Evolutionary conservation across 352 stramenopile genomes (phyloP), one percentile per base, ranked within the genome.

Genomic region (Globisporangium okanoganense): DNA sequence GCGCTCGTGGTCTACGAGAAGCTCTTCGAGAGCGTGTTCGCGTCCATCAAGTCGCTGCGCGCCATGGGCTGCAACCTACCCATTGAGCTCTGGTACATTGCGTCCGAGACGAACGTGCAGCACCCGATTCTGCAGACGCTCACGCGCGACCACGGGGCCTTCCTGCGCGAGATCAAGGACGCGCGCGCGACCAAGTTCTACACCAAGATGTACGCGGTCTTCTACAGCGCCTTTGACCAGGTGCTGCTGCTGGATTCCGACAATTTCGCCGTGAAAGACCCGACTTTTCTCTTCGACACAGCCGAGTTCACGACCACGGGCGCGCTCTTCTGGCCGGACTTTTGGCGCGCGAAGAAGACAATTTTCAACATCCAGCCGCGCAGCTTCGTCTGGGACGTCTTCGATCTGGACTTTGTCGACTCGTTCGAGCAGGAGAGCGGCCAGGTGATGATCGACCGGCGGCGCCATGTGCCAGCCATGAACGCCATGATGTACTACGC

Each of bases 241-340:
- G 68, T 94, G n/a, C 55, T 94, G 43, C 68, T 94, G 7, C 66
- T 94, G 13, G 85, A 94, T 58, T 69, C 81, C 6, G 85, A 94
- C 65, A 92, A 90, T 61, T 89, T 92, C 27, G 73, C 81, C 0
- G 76, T 85, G 2, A 57, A 57, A 8, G 79, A 94, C 38, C 85
- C 85, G 18, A 87, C 68, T 13, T 88, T 79, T 44, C 67, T 92
- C 3, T 92, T 94, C 53, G 71, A 78, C 3, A 74, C 69, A 9
- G 24, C 43, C 1, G 65, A 86, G 57, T 94, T 88, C 45, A 45
- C 44, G 12, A 22, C 50, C 35, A 76, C 62, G 0, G 84, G 84
- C 0, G 82, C 84, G 6, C 64, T 94, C 9, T 94, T 94, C 66
- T 94, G 84, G 84, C 84, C 84, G 5, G 84, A 94, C 47, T 94